Base-by-base conservation (phyloP, 495 filamentous ascomycete genomes). In the Tuber melanosporum region DNA sequence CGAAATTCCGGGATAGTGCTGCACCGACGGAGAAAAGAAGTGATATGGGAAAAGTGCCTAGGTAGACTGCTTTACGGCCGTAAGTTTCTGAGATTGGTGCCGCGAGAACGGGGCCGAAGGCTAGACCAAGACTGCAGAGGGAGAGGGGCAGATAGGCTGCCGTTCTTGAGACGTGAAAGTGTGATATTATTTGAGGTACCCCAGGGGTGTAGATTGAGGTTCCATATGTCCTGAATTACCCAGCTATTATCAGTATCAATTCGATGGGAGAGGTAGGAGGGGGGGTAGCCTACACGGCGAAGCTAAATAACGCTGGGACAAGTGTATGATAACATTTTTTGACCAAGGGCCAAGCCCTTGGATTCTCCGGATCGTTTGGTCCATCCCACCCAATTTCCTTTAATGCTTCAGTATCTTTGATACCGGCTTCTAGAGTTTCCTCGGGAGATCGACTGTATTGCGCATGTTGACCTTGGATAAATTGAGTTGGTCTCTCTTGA, bases 21-120 rank as follows among this genome's bases (percentile, higher is more conserved):
- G 88, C 86, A 22, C 91, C 92, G 17, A 92, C 77, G 0, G 87
- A 88, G 84, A 93, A 93, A 9, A 92, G 81, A n/a, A 87, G 87
- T 66, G 85, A 88, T 0, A 90, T 36, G 0, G 88, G 88, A 0
- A 86, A 79, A 2, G 87, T 84, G 5, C 83, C 44, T 19, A 90
- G 57, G 78, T 88, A 91, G 42, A 91, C 86, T 15, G 85, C 83
- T 73, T 86, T 85, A 14, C 90, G 86, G 73, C 89, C 86, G 82
- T 82, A 78, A 1, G 87, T 89, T 78, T 91, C 90, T 17, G 88
- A 90, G 12, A 91, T 82, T 8, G 90, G 90, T 0, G 88, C 90
- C 12, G 86, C 88, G 26, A 91, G 77, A 32, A 91, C 83, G 22
- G 90, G 89, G 3, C 90, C 90, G 17, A 90, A 86, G 5, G 83